Base-by-base conservation (phyloP, 371 early-diverging fungal genomes). In the Syncephalastrum monosporum region DNA sequence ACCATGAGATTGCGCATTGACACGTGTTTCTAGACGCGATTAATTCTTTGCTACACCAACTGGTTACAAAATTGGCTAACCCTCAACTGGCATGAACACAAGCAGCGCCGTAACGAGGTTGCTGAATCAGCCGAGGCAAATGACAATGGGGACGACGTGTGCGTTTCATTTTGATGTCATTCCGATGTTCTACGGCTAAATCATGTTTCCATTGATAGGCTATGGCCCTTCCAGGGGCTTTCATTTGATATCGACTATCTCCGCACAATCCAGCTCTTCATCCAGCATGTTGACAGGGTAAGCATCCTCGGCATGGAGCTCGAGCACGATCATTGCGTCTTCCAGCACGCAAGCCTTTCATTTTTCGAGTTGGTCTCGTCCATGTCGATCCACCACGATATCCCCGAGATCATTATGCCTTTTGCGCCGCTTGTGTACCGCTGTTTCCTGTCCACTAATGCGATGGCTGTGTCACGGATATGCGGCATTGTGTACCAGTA, bases 321-420 rank as follows among this genome's bases (percentile, higher is more conserved):
- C 41, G 84, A 83, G 49, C 43, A 71, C 0, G 79, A 82, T 25
- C 60, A 82, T 60, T 58, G 78, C 0, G 54, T 75, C 15, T 56
- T 84, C 4, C 84, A 83, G 43, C 84, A 86, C 47, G 84, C 79
- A 0, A 54, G 73, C 4, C 68, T 86, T 24, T 77, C 79, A 1
- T 83, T 82, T 49, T 82, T 80, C 59, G 86, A 86, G 52, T 55
- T 79, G n/a, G 71, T 75, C 47, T 74, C 83, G 0, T 58, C 59
- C 8, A 64, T 86, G 33, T 76, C 77, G 16, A 38, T 56, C 10
- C 61, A 72, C 8, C 72, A 77, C 50, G 68, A 74, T 47, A 60
- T 81, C 12, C 83, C 83, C 6, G 69, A 74, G 42, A 77, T 83
- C 15, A 72, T 82, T 29, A 72, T 84, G 15, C 84, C 86, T 12